Percentiles rank a stretch among this genome's conserved stretches.
Evolutionary conservation across 2,329 filamentous ascomycete species (phyloP).

Genomic region (Epichloe brachyelytri): DNA sequence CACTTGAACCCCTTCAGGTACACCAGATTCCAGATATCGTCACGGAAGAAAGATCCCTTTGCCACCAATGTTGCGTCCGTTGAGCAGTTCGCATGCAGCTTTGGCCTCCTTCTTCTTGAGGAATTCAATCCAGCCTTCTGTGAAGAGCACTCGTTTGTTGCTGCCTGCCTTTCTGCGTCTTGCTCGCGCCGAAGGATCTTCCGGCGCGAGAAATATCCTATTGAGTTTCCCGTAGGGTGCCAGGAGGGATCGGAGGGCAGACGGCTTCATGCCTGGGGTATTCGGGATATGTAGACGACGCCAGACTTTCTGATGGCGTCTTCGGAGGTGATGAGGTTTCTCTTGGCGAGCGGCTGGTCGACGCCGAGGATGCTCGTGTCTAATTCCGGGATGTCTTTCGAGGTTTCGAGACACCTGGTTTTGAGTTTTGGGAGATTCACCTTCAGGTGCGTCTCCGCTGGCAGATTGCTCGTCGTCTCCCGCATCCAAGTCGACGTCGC

Average conservation of each 20-base stretch:
- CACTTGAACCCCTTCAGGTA: conserved; percentile 81
- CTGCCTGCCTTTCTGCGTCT: conserved; percentile 59
- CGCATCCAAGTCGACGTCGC: conserved; percentile 21
- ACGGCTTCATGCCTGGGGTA: conserved; percentile 85
- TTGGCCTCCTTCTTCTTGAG: conserved; percentile 64
- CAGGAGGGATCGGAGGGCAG: conserved; percentile 62
- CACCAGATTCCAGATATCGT: conserved; percentile 75
- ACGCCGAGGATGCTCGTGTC: conserved; percentile 31
- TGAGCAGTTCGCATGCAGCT: conserved; percentile 60
- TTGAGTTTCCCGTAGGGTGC: conserved; percentile 64
- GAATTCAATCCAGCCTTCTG: conserved; percentile 82
- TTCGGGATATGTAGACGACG: conserved; percentile 70
- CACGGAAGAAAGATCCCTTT: conserved; percentile 74
- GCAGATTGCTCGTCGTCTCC: conserved; percentile 13
- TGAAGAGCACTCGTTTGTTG: conserved; percentile 72
- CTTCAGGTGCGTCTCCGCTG: neutral
- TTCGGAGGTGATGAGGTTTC: conserved; percentile 54
- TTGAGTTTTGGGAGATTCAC: conserved; percentile 9
- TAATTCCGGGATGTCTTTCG: conserved; percentile 14
- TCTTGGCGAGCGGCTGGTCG: conserved; percentile 45
- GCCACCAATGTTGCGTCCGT: conserved; percentile 65
- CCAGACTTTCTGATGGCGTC: conserved; percentile 59
- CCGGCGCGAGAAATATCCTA: conserved; percentile 67
- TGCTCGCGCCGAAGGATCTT: conserved; percentile 53
- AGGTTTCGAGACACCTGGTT: conserved; percentile 11